Evolutionary conservation across 2,329 filamentous ascomycete species (phyloP).

Genomic region (Escovopsis sp.): DNA sequence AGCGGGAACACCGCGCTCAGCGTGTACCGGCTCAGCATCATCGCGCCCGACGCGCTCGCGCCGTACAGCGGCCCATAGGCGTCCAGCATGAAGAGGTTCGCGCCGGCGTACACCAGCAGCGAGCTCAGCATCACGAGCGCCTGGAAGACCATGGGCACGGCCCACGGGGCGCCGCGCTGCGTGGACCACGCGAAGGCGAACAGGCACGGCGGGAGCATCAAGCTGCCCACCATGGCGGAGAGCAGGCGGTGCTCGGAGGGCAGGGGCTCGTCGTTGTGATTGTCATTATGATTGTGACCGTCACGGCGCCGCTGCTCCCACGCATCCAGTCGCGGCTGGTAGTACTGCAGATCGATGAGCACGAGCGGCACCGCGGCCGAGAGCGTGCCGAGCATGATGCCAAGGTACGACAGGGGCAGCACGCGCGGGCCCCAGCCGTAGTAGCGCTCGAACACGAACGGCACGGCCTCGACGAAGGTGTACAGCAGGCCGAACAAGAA

Average conservation of each 20-base stretch:
- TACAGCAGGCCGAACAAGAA: constrained; percentile 44
- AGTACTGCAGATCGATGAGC: constrained; percentile 36
- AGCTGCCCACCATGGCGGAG: constrained; percentile 43
- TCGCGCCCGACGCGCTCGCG: constrained; percentile 12
- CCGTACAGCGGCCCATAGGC: constrained; percentile 14
- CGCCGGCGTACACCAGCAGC: constrained; percentile 14
- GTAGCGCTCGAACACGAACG: constrained; percentile 47
- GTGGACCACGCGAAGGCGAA: constrained; percentile 56
- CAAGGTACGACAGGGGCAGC: constrained; percentile 50
- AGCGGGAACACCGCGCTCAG: constrained; percentile 42
- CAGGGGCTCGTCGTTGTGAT: constrained; percentile 33
- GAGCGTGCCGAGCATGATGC: constrained; percentile 52
- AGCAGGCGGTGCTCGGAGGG: constrained; percentile 52
- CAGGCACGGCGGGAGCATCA: constrained; percentile 46
- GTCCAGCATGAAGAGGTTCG: constrained; percentile 15
- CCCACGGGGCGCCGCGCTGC: constrained; percentile 10
- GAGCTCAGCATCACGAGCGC: constrained; percentile 12
- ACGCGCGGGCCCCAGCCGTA: constrained; percentile 45
- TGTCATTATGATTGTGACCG: too few relatives aligned
- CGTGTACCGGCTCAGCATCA: constrained; percentile 28
- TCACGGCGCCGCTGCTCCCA: constrained; percentile 17
- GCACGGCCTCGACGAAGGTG: constrained; percentile 44
- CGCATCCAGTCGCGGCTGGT: constrained; percentile 38
- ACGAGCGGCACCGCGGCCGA: constrained; percentile 21
- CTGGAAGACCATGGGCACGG: constrained; percentile 13